A percentile compares a stretch with the other conserved stretches of the same genome.
These are phyloP conservation scores for Scedosporium aurantiacum DNA, from an alignment of 2,329 filamentous ascomycete genomes.

Conservation along the genomic window DNA sequence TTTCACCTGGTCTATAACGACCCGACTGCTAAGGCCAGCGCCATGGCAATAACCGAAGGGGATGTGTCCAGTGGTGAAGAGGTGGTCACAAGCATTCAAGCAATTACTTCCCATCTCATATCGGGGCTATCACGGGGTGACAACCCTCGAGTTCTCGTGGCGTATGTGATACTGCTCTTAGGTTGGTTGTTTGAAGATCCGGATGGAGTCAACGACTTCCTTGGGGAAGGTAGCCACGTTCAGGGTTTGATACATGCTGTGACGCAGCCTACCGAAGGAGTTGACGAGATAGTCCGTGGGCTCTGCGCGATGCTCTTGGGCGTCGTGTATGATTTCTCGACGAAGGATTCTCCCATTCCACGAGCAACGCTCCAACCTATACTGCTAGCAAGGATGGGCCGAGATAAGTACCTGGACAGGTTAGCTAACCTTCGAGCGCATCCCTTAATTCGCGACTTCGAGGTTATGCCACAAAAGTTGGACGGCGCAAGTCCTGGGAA, in stretches of 20 bases:
- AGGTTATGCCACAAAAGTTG: constrained; percentile 65
- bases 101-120: constrained; percentile 75
- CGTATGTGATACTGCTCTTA: constrained; percentile 79
- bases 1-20: constrained; percentile 81
- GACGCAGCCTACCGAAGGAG: constrained; percentile 40
- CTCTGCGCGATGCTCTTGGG: constrained; percentile 77
- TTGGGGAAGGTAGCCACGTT: constrained; percentile 86
- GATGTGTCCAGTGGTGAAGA: constrained; percentile 85
- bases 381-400: constrained; percentile 63
- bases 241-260: constrained; percentile 71
- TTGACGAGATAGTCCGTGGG: constrained; percentile 62
- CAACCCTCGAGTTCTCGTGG: constrained; percentile 69
- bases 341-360: constrained; percentile 87
- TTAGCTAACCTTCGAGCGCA: constrained; percentile 68
- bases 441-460: constrained; percentile 75
- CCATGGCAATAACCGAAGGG: constrained; percentile 78
- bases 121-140: constrained; percentile 64
- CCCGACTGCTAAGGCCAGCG: constrained; percentile 62
- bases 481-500: constrained; percentile 33
- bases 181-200: constrained; percentile 90
- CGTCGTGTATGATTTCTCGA: constrained; percentile 91
- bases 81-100: constrained; percentile 87
- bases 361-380: constrained; percentile 71
- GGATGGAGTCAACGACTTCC: constrained; percentile 82
- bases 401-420: constrained; percentile 78